Conservation (phyloP, 2,329 filamentous ascomycete genomes). For the Huntiella savannae region DNA sequence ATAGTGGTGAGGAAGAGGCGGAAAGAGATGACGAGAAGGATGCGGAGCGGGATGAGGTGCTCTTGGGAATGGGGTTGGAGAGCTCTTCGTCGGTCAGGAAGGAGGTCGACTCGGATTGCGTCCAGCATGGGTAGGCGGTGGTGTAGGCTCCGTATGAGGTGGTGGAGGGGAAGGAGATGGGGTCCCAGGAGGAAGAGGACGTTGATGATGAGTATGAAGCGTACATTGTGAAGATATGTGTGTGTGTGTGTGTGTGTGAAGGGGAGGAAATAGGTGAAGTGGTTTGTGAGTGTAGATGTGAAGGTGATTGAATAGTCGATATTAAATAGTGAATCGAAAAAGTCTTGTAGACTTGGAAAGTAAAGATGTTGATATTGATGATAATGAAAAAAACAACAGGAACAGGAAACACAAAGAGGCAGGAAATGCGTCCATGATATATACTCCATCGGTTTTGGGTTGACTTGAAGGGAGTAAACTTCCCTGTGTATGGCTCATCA, state of each 20-base stretch:
- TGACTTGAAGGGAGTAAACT: too few species aligned
- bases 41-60: not conserved
- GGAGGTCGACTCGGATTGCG: slow-evolving; percentile 28
- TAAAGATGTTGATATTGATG: too few species aligned
- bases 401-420: too few species aligned
- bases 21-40: slow-evolving; percentile 3
- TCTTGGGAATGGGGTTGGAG: slow-evolving; percentile 1
- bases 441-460: too few species aligned
- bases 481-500: too few species aligned
- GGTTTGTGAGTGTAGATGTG: not conserved
- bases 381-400: too few species aligned
- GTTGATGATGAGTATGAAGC: slow-evolving; percentile 31
- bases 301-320: not conserved
- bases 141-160: slow-evolving; percentile 24
- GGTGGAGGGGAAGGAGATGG: slow-evolving; percentile 28
- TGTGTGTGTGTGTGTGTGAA: slow-evolving; percentile 7
- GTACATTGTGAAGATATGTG: slow-evolving; percentile 25
- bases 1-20: slow-evolving; percentile 2
- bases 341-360: too few species aligned
- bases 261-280: not conserved
- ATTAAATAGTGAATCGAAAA: too few species aligned
- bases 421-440: too few species aligned
- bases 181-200: slow-evolving; percentile 26
- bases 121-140: slow-evolving; percentile 39
- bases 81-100: slow-evolving; percentile 15